A percentile compares a stretch with the other conserved stretches of the same genome.
phyloP scores from a whole-genome alignment of 192 early-diverging fungal species.

The Backusella morwellensis region DNA sequence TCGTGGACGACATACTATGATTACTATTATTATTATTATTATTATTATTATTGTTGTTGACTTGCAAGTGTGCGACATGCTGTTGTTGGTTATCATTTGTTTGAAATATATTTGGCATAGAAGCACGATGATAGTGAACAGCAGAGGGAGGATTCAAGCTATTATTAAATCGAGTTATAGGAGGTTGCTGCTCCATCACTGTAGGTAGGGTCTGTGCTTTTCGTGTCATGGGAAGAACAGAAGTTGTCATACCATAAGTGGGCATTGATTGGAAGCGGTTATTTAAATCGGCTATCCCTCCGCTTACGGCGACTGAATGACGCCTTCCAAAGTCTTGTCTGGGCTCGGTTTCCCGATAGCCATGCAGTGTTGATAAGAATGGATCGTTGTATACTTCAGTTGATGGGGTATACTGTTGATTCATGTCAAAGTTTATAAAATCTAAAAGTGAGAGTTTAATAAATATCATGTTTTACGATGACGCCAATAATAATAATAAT shows the following conservation, averaged over 20 bases:
- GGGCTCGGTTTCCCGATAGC: neutral
- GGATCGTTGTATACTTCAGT: constrained; percentile 3
- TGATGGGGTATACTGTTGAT: constrained; percentile 5
- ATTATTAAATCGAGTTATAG: neutral
- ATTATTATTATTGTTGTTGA: neutral
- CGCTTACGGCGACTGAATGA: neutral
- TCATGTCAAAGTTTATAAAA: constrained; percentile 5
- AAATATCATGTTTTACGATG: neutral
- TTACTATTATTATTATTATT: no score
- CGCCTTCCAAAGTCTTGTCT: neutral
- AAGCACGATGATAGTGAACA: neutral
- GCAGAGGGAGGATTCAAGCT: neutral
- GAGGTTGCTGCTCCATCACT: neutral
- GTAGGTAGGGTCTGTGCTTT: neutral
- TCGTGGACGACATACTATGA: neutral
- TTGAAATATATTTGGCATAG: constrained; percentile 14
- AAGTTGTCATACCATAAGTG: neutral
- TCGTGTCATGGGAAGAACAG: neutral
- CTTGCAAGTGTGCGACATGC: neutral
- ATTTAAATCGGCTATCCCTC: constrained; percentile 7
- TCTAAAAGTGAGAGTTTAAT: neutral
- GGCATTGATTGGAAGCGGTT: neutral
- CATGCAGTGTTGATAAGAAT: neutral
- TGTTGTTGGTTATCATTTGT: neutral
- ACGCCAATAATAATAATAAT: neutral